Base-by-base conservation (phyloP, 495 filamentous ascomycete genomes). In the Cercophora scortea region DNA sequence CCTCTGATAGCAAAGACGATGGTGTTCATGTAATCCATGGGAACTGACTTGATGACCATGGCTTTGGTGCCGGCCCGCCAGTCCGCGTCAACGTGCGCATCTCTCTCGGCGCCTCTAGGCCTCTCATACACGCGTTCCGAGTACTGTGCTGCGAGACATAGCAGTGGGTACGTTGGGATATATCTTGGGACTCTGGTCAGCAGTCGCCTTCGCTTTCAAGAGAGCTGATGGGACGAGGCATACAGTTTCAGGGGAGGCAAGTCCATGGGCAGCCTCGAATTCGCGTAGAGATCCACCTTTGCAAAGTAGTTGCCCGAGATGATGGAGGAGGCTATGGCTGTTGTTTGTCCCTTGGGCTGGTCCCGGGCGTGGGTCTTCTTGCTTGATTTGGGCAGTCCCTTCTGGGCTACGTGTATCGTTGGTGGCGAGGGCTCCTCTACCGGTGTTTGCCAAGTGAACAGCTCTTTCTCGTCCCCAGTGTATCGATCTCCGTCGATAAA, bases 1-100 rank as follows among this genome's bases (percentile, higher is more conserved):
- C 88, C 88, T 6, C 88, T 80, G 47, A 93, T 87, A 35, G 88
- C 87, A 58, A 92, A 86, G 18, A 91, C 82, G 41, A 92, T 81
- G 12, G 82, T 83, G 60, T 89, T 82, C 71, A 83, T 79, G 57
- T 88, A 75, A 60, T 91, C 86, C 58, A 88, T 78, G 5, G 86
- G 80, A 10, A 89, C 69, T 0, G 83, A 84, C 54, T 89, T 90
- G 64, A 93, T 82, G 25, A 89, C 80, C 85, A 90, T 90, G 17
- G 88, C 85, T 63, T 93, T 93, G 17, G 87, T 85, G 13, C 87
- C 87, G 0, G 76, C 73, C 19, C 71, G 76, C 80, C 80, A 88
- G 59, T 90, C 80, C 1, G 84, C 79, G 12, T 81, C 71, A 32
- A 90, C 71, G 57, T 85, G 86, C 1, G 81, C 74, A 42, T 86